Percentiles rank a stretch among this genome's conserved stretches.
Evolutionary conservation across 2,329 filamentous ascomycete genomes (phyloP).

Genomic region (Zelopaecilomyces penicillatus): DNA sequence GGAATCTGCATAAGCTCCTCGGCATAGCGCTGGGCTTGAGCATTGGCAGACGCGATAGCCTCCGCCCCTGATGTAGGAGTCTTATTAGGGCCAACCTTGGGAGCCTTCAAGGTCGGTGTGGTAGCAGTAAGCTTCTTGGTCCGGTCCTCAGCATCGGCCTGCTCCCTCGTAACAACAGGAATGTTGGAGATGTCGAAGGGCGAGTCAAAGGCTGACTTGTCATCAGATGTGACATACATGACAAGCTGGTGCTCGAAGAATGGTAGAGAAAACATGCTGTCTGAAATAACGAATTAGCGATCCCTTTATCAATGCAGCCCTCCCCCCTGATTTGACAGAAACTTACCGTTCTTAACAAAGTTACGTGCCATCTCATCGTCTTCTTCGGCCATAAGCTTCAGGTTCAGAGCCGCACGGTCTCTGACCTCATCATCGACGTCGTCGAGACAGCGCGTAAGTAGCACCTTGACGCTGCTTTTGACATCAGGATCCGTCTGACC

Average conservation of each 20-base stretch:
- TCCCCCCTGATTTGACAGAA: neutral
- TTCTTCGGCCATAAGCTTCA: slow-evolving; percentile 86
- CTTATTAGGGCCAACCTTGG: slow-evolving; percentile 71
- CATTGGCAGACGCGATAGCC: slow-evolving; percentile 65
- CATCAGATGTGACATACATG: slow-evolving; percentile 91
- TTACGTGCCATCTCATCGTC: slow-evolving; percentile 77
- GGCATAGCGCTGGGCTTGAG: slow-evolving; percentile 78
- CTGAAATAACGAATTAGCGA: slow-evolving; percentile 35
- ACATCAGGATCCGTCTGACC: slow-evolving; percentile 94
- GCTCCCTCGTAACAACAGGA: slow-evolving; percentile 87
- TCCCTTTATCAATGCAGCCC: neutral
- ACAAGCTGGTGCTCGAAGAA: slow-evolving; percentile 96
- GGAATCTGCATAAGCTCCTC: slow-evolving; percentile 82
- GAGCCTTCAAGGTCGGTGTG: slow-evolving; percentile 88
- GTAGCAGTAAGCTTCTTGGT: slow-evolving; percentile 95
- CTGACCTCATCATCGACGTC: slow-evolving; percentile 97
- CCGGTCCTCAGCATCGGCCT: slow-evolving; percentile 90
- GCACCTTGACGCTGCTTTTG: slow-evolving; percentile 87
- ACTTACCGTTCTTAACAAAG: slow-evolving; percentile 84
- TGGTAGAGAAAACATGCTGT: slow-evolving; percentile 90
- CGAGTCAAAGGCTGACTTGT: slow-evolving; percentile 72
- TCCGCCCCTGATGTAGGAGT: slow-evolving; percentile 61
- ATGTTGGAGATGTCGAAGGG: slow-evolving; percentile 90
- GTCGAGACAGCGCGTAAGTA: slow-evolving; percentile 87
- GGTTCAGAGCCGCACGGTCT: slow-evolving; percentile 86